Base-by-base conservation (phyloP, 371 early-diverging fungal genomes). In the Mucor sp. region DNA sequence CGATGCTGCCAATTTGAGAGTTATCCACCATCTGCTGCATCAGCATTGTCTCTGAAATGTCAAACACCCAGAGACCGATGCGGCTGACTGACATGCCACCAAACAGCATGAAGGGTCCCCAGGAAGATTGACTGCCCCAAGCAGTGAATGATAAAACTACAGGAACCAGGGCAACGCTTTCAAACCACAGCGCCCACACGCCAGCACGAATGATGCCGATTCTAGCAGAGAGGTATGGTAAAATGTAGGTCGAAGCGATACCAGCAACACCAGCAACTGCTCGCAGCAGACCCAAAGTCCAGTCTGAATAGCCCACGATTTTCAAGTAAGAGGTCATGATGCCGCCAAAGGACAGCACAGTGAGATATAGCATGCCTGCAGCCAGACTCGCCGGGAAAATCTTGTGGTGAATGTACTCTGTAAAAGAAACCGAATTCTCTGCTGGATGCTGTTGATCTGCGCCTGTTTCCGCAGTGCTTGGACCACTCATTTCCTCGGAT, bases 61-160 rank as follows among this genome's bases (percentile, higher is more conserved):
- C 59, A 59, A 59, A 59, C 11, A 59, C 37, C 59, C 59, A 59
- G 7, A 59, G 21, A 33, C 59, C 59, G 14, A 59, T 35, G 21
- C 59, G 33, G 11, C 59, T 59, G 35, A 59, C 37, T 12, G 35
- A 59, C 59, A 59, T 59, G 12, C 59, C 59, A 4, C 37, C 37
- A 59, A 59, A 59, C 21, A 59, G 6, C 59, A 59, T 59, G 25
- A 59, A 15, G 12, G 35, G 12, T 7, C 59, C 39, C 23, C 33
- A 37, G n/a, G 15, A 1, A 35, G 59, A 37, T 37, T 37, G 37
- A 23, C 41, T 59, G 23, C 37, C 33, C 23, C 37, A 33, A 23
- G 8, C 23, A 35, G 59, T 59, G 2, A 59, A 37, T 9, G 59
- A 59, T 4, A 59, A 14, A 2, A 59, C 59, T 1, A 59, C 59